Evolutionary conservation across 164 flowering plant genomes (phyloP).

Genomic region (Taxillus chinensis): DNA sequence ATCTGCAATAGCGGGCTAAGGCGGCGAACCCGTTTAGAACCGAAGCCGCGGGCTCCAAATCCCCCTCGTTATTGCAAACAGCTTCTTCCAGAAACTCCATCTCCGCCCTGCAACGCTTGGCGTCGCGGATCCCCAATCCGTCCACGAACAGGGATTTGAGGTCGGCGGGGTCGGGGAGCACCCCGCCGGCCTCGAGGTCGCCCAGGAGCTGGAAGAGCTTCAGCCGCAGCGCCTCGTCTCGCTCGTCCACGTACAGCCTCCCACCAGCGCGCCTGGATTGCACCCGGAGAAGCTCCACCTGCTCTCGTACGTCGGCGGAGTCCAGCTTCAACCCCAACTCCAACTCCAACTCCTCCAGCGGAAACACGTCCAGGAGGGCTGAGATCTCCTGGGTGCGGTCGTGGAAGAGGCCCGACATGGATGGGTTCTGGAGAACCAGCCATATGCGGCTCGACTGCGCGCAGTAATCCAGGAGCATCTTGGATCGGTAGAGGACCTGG

Average conservation of each 20-base stretch:
- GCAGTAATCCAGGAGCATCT: constrained; percentile 66
- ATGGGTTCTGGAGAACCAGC: constrained; percentile 64
- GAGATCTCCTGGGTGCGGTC: constrained; percentile 69
- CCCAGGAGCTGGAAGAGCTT: constrained; percentile 43
- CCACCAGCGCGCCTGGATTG: constrained; percentile 39
- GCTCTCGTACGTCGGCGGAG: constrained; percentile 49
- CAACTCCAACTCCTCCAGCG: constrained; percentile 41
- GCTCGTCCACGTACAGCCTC: constrained; percentile 43
- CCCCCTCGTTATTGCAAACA: constrained; percentile 60
- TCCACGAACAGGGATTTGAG: constrained; percentile 45
- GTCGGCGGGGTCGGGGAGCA: constrained; percentile 30
- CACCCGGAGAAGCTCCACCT: constrained; percentile 46
- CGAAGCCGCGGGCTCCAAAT: constrained; percentile 52
- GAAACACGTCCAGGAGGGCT: constrained; percentile 82
- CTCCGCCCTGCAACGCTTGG: constrained; percentile 46
- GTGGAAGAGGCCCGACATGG: constrained; percentile 69
- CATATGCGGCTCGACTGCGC: constrained; percentile 57
- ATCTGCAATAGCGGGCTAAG: constrained; percentile 57
- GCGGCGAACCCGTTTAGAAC: constrained; percentile 76
- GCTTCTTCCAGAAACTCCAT: constrained; percentile 90
- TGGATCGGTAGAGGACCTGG: constrained; percentile 49
- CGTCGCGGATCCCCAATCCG: constrained; percentile 42
- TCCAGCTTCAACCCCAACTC: constrained; percentile 29
- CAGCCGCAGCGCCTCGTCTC: constrained; percentile 46
- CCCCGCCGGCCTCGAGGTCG: constrained; percentile 43